phyloP scores from a whole-genome alignment of 2,329 filamentous ascomycete species.

The Trichoderma sp. region DNA sequence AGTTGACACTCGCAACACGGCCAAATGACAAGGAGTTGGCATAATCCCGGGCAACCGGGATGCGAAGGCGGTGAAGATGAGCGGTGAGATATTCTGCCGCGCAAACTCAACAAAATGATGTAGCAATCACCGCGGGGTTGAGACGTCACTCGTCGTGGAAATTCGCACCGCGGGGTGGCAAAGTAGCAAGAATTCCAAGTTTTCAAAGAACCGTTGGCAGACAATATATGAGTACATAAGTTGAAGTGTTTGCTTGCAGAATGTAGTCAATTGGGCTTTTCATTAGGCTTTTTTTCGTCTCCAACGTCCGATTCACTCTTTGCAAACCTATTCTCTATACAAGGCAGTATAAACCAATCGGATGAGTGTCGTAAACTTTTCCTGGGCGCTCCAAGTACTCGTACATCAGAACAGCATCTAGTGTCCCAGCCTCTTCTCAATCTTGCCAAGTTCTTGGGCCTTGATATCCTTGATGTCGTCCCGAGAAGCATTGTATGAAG shows the following conservation, averaged over 20 bases:
- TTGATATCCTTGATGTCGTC: constrained; percentile 70
- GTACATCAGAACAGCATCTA: not conserved
- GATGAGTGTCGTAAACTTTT: not conserved
- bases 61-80: constrained; percentile 17
- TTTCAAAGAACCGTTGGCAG: not conserved
- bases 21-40: not conserved
- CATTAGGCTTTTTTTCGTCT: not conserved
- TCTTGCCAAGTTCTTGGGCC: constrained; percentile 66
- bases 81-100: constrained; percentile 27
- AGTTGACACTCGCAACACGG: constrained; percentile 2
- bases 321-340: constrained; percentile 4
- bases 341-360: not conserved
- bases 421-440: constrained; percentile 64
- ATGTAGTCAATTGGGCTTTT: not conserved
- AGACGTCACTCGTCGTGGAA: constrained; percentile 6
- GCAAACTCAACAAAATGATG: not conserved
- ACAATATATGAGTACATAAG: not conserved
- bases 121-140: constrained; percentile 2
- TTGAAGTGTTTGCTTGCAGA: not conserved
- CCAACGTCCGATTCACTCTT: not conserved
- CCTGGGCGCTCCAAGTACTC: not conserved
- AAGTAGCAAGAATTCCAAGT: not conserved
- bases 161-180: constrained; percentile 20
- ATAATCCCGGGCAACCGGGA: not conserved
- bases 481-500: constrained; percentile 71